phyloP scores from a whole-genome alignment of 2,329 filamentous ascomycete species.

The Monosporascus sp. region DNA sequence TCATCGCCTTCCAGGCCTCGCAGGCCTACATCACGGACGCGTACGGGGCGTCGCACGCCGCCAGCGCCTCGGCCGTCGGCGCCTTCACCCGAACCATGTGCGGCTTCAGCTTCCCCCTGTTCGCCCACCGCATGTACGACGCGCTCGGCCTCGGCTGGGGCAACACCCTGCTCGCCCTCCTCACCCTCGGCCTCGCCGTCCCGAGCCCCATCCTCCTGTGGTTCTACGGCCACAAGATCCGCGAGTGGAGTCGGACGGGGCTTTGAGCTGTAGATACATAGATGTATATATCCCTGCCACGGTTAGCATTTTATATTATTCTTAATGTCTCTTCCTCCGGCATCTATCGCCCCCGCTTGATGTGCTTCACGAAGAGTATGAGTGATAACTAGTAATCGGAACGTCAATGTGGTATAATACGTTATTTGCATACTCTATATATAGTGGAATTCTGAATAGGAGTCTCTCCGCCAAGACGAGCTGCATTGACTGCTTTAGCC shows the following conservation, averaged over 20 bases:
- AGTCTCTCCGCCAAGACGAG: no score
- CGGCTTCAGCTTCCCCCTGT: neutral
- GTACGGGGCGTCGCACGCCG: neutral
- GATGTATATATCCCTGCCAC: no score
- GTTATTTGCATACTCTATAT: no score
- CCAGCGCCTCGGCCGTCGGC: neutral
- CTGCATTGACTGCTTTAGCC: no score
- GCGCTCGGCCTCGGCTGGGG: neutral
- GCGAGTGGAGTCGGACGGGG: neutral
- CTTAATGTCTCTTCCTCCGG: no score
- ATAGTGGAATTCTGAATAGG: no score
- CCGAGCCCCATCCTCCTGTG: neutral
- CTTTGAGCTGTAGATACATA: neutral
- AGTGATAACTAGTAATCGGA: no score
- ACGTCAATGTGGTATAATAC: no score
- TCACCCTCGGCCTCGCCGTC: neutral
- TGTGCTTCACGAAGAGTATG: no score
- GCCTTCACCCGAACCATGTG: neutral
- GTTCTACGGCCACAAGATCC: neutral
- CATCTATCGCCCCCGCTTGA: no score
- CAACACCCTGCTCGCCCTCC: neutral
- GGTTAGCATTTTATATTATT: no score
- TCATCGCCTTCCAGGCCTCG: constrained; percentile 51
- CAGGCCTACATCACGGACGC: constrained; percentile 40
- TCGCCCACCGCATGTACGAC: neutral